Conservation (phyloP, 2,329 filamentous ascomycete genomes). For the Nakataea oryzae region DNA sequence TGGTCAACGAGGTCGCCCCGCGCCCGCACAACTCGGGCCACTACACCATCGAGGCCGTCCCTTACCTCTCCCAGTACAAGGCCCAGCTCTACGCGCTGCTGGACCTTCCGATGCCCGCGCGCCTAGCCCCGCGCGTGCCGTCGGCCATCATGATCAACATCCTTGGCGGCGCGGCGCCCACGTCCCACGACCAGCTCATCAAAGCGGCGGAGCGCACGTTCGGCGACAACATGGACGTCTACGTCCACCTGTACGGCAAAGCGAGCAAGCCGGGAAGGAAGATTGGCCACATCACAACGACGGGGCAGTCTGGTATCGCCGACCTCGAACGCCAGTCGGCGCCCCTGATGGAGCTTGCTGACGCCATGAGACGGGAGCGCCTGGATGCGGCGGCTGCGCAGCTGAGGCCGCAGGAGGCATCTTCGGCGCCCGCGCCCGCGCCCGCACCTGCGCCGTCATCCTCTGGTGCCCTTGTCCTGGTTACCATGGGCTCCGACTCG, state of each 20-base stretch:
- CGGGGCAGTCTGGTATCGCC: slow-evolving; percentile 38
- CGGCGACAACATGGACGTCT: slow-evolving; percentile 34
- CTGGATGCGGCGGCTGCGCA: slow-evolving; percentile 23
- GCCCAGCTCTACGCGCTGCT: slow-evolving; percentile 81
- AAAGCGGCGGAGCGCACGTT: slow-evolving; percentile 32
- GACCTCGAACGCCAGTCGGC: slow-evolving; percentile 50
- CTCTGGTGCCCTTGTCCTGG: slow-evolving; percentile 50
- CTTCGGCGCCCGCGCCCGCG: slow-evolving; percentile 1
- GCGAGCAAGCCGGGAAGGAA: slow-evolving; percentile 79
- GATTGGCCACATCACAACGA: slow-evolving; percentile 88
- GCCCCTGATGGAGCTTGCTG: slow-evolving; percentile 56
- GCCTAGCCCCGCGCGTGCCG: slow-evolving; percentile 47
- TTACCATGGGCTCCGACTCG: slow-evolving; percentile 79
- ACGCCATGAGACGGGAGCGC: slow-evolving; percentile 46
- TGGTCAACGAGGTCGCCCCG: slow-evolving; percentile 82
- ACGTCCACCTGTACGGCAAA: slow-evolving; percentile 87
- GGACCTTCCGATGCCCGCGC: slow-evolving; percentile 41
- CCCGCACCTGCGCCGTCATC: slow-evolving; percentile 5
- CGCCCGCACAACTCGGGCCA: slow-evolving; percentile 85
- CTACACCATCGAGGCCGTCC: slow-evolving; percentile 87
- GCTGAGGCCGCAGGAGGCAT: slow-evolving; percentile 3
- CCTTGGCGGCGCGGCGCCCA: slow-evolving; percentile 55
- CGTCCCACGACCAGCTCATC: slow-evolving; percentile 48
- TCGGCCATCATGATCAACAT: slow-evolving; percentile 74
- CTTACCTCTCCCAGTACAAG: slow-evolving; percentile 81